These are phyloP conservation scores for Corymbia calophylla DNA, from an alignment of 441 rosid species.

Conservation along the genomic window DNA sequence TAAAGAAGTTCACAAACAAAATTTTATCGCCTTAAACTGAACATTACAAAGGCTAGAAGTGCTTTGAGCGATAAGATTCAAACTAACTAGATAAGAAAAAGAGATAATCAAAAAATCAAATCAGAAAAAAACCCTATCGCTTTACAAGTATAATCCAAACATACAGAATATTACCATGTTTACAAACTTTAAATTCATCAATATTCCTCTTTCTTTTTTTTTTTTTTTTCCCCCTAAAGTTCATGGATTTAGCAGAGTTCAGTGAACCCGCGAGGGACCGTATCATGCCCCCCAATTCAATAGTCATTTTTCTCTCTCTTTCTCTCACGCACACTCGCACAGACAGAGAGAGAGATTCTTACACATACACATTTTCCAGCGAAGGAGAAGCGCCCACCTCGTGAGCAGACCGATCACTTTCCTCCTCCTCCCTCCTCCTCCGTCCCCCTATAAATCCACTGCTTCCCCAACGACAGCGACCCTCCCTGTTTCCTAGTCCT, in stretches of 20 bases:
- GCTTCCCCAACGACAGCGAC: neutral
- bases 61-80: too few species aligned
- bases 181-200: neutral
- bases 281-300: neutral
- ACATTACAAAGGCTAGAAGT: accelerated
- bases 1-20: too few species aligned
- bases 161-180: neutral
- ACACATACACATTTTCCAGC: constrained; percentile 9
- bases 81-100: too few species aligned
- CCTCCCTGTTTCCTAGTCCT: neutral
- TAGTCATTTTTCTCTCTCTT: neutral
- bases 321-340: neutral
- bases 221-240: too few species aligned
- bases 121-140: neutral
- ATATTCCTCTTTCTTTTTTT: too few species aligned
- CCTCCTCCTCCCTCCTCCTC: constrained; percentile 2
- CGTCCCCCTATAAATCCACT: neutral
- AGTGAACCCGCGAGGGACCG: neutral
- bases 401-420: constrained; percentile 22
- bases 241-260: neutral
- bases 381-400: constrained; percentile 50
- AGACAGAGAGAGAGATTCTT: neutral
- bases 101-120: too few species aligned
- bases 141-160: too few species aligned
- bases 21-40: too few species aligned